Conservation (phyloP, 805 yeast genomes). For the Wickerhamiella cacticola region DNA sequence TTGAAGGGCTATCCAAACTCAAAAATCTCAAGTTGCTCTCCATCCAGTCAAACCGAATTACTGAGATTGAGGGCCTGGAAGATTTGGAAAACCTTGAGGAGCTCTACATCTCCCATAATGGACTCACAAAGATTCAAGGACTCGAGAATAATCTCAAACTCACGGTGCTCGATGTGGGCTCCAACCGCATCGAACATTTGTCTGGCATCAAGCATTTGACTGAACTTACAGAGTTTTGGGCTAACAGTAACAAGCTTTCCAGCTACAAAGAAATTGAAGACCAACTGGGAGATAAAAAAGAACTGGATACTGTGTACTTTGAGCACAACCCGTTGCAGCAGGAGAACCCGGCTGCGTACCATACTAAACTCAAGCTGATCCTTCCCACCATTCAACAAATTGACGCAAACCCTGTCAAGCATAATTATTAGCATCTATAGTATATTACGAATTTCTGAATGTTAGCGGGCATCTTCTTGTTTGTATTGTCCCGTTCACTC, state of each 20-base stretch:
- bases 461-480: not conserved
- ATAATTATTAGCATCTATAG: slow-evolving; percentile 4
- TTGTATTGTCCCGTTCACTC: not conserved
- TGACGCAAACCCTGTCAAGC: slow-evolving; percentile 62
- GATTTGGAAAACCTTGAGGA: slow-evolving; percentile 64
- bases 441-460: not conserved
- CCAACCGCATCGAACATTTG: slow-evolving; percentile 52
- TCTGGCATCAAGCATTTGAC: slow-evolving; percentile 53
- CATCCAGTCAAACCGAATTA: slow-evolving; percentile 74
- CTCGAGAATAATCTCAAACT: slow-evolving; percentile 58
- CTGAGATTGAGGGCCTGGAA: slow-evolving; percentile 72
- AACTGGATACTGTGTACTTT: slow-evolving; percentile 77
- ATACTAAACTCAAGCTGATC: slow-evolving; percentile 66
- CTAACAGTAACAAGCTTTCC: slow-evolving; percentile 61
- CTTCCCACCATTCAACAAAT: slow-evolving; percentile 65
- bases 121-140: slow-evolving; percentile 60
- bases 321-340: slow-evolving; percentile 86
- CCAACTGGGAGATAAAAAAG: slow-evolving; percentile 49
- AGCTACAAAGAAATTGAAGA: slow-evolving; percentile 56
- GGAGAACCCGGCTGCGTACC: slow-evolving; percentile 62
- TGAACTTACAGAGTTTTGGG: slow-evolving; percentile 87
- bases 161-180: slow-evolving; percentile 67
- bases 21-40: slow-evolving; percentile 61
- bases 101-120: slow-evolving; percentile 77
- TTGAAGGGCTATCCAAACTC: slow-evolving; percentile 52